Evolutionary conservation across 768 basidiomycete genomes (phyloP).

Genomic region (Phlebiopsis gigantea): DNA sequence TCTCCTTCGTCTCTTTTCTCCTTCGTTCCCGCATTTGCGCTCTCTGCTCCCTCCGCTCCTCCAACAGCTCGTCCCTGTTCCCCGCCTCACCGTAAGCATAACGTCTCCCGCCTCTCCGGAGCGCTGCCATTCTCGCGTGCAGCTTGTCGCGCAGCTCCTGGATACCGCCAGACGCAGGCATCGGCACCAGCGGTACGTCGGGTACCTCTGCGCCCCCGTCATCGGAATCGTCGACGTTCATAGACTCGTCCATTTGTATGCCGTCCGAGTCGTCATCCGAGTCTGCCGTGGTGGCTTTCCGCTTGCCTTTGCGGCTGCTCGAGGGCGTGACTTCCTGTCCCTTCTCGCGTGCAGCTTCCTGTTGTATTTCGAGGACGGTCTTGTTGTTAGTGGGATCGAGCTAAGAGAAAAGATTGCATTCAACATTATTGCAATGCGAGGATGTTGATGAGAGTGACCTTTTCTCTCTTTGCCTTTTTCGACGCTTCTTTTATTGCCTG

Average conservation of each 20-base stretch:
- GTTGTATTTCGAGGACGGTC: constrained; percentile 67
- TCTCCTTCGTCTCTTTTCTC: constrained; percentile 82
- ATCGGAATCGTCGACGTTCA: constrained; percentile 24
- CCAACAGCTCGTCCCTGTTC: constrained; percentile 77
- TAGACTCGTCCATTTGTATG: constrained; percentile 27
- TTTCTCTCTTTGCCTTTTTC: constrained; percentile 83
- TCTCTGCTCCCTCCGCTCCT: constrained; percentile 70
- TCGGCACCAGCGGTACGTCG: constrained; percentile 40
- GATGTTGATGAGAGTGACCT: constrained; percentile 40
- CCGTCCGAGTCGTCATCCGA: constrained; percentile 28
- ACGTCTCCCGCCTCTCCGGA: constrained; percentile 40
- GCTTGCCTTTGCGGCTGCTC: constrained; percentile 39
- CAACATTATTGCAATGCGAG: neutral
- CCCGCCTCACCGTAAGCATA: constrained; percentile 35
- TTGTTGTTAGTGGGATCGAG: constrained; percentile 92
- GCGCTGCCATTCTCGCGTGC: constrained; percentile 65
- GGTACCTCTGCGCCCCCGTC: constrained; percentile 29
- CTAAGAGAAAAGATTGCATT: no score
- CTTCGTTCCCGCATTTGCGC: constrained; percentile 82
- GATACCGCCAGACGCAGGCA: constrained; percentile 62
- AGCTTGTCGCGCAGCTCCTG: constrained; percentile 63
- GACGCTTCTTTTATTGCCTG: constrained; percentile 86
- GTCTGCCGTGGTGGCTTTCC: constrained; percentile 34
- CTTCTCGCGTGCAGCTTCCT: constrained; percentile 37
- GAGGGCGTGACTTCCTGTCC: constrained; percentile 11